These are phyloP conservation scores for Colletotrichum tropicale DNA, from an alignment of 2,329 filamentous ascomycete species.

Conservation along the genomic window DNA sequence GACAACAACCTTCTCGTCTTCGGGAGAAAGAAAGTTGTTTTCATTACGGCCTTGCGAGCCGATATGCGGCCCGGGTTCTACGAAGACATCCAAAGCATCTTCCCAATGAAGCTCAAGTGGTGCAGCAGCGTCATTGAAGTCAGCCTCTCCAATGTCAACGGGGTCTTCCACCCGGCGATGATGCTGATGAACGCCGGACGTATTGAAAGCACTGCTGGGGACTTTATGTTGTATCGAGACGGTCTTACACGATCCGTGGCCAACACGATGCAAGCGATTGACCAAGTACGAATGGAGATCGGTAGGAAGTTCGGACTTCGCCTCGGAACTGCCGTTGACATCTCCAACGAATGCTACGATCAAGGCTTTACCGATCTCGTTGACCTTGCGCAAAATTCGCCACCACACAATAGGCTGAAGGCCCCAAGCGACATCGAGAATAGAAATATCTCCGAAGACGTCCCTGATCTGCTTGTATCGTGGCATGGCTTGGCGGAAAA, in stretches of 20 bases:
- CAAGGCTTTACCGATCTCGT: neutral
- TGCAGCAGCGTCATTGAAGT: conserved; percentile 6
- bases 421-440: neutral
- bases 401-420: neutral
- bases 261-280: neutral
- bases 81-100: conserved; percentile 3
- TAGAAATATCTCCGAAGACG: conserved; percentile 1
- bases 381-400: neutral
- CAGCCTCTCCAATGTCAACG: conserved; percentile 10
- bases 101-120: neutral
- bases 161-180: conserved; percentile 6
- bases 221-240: neutral
- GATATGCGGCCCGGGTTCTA: neutral
- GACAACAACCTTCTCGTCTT: neutral
- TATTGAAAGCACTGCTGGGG: neutral
- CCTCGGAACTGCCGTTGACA: neutral
- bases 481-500: neutral
- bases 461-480: neutral
- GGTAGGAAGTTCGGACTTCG: neutral
- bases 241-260: neutral
- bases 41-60: neutral
- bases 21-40: neutral
- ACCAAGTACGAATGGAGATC: neutral
- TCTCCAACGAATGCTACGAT: conserved; percentile 6
- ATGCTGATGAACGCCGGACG: conserved; percentile 11